Evolutionary conservation across 768 basidiomycete genomes (phyloP), one percentile per base, ranked within the genome.

Genomic region (Lactarius pseudohatsudake): DNA sequence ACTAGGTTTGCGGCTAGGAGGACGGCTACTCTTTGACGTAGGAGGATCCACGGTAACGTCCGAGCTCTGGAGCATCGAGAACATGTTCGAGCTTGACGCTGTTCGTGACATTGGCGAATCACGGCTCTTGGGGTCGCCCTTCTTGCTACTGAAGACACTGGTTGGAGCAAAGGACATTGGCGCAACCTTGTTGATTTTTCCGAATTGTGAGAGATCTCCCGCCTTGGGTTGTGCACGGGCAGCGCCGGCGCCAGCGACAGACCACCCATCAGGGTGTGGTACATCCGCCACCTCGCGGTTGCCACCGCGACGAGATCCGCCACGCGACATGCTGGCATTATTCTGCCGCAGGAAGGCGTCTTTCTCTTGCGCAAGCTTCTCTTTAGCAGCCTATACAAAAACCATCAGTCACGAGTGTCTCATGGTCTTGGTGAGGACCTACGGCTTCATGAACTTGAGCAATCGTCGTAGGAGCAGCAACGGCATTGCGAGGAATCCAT

Each of bases 381-480:
- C 92, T 77, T 91, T 92, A 36, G 90, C 91, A 71, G 89, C 92
- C 91, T 96, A 62, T 4, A 41, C 11, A 54, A 57, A 59, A 50
- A 18, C 13, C 1, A 22, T 66, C 18, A 32, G 47, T 53, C 20
- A 61, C 18, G 16, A 22, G 16, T 28, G 9, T 20, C 30, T 18
- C 22, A n/a, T 53, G 22, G 34, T 36, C 16, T n/a, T 11, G 9
- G 69, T 61, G 36, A 22, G 40, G 10, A 83, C 90, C 70, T 78
- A 94, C 94, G 60, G 84, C 83, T 77, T 92, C 88, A 72, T 96
- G 95, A 38, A 98, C 84, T 70, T 94, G 88, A 54, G 95, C 91
- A 72, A 97, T 86, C 4, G 94, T 97, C 38, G 90, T 82, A 6
- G 95, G 95, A 13, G 90, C 93, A 60, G 88, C 86, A 34, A 89